Percentiles rank a stretch among this genome's conserved stretches.
These are phyloP conservation scores for Prunella vulgaris DNA, from an alignment of 257 asterid genomes.

Conservation along the genomic window DNA sequence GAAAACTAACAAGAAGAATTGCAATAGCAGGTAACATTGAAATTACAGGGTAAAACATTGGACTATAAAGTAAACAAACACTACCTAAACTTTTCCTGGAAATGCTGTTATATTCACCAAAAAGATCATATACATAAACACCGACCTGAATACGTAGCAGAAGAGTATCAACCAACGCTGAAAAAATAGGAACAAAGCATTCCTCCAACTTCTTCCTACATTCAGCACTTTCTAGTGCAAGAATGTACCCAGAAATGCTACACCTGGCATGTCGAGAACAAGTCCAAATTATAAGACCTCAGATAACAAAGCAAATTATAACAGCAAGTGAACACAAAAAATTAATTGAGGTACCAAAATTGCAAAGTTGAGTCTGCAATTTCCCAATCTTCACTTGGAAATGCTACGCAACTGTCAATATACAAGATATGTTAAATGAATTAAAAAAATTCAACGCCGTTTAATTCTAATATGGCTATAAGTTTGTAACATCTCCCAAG, in stretches of 20 bases:
- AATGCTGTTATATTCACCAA: conserved; percentile 10
- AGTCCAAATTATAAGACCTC: conserved; percentile 1
- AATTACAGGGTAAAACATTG: background rate
- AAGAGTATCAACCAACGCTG: conserved; percentile 71
- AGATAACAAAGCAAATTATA: background rate
- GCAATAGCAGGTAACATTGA: background rate
- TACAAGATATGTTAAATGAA: conserved; percentile 21
- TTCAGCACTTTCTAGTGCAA: conserved; percentile 49
- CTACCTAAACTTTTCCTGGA: too few relatives aligned
- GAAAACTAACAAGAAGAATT: background rate
- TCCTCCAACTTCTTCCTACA: conserved; percentile 47
- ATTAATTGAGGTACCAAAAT: conserved; percentile 54
- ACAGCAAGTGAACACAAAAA: conserved; percentile 9
- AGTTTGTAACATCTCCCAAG: conserved; percentile 1
- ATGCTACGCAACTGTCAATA: conserved; percentile 67
- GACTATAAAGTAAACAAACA: too few relatives aligned
- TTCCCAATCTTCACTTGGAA: conserved; percentile 88
- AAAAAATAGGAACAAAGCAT: conserved; percentile 57
- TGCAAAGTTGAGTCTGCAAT: conserved; percentile 85
- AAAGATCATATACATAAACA: conserved; percentile 6
- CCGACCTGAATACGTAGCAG: conserved; percentile 73
- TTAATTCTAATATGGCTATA: conserved; percentile 1
- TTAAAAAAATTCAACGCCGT: background rate
- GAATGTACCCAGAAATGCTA: conserved; percentile 67
- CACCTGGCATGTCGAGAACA: conserved; percentile 50